Evolutionary conservation across 1,284 basidiomycete genomes (phyloP), one percentile per base, ranked within the genome.

Genomic region (Leccinum insolens): DNA sequence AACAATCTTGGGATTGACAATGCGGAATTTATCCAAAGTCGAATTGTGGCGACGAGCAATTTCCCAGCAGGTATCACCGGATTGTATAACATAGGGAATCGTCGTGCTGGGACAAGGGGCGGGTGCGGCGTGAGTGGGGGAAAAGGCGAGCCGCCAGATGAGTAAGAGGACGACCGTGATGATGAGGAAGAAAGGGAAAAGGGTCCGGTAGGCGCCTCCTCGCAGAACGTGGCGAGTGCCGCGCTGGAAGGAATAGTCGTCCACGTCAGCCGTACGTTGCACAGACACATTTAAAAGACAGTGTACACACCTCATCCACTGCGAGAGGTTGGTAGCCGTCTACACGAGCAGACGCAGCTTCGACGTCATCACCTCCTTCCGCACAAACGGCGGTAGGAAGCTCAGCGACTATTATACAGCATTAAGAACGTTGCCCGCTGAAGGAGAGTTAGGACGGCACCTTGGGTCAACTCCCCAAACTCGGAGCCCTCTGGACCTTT

Each of bases 101-200:
- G 83, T 85, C 46, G 81, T 81, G 52, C 82, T 79, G 7, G 88
- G 83, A 72, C 90, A 92, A 44, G 77, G 81, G 49, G 72, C 67
- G 28, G 74, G 69, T 15, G 77, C 66, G 57, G 81, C 69, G 62
- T 82, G 75, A 61, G 79, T 76, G 49, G 86, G 84, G 2, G 82
- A 82, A 69, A 86, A 72, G 31, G 88, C 79, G 62, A 91, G 82
- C 20, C 89, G 87, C 84, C 87, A 89, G 68, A 89, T 80, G 68
- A 92, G 84, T 6, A 93, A 83, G 39, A 93, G 83, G 52, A 87
- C 71, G 67, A 89, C 89, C 17, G 84, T 85, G 65, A 93, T 82
- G 59, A 91, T 85, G 69, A 92, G 85, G 80, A 92, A 87, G 82
- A 92, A 93, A 15, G 91, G 90, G 73, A 91, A 88, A 5, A 92